Evolutionary conservation across 2,329 filamentous ascomycete species (phyloP), one percentile per base, ranked within the genome.

Genomic region (Colletotrichum gigasporum): DNA sequence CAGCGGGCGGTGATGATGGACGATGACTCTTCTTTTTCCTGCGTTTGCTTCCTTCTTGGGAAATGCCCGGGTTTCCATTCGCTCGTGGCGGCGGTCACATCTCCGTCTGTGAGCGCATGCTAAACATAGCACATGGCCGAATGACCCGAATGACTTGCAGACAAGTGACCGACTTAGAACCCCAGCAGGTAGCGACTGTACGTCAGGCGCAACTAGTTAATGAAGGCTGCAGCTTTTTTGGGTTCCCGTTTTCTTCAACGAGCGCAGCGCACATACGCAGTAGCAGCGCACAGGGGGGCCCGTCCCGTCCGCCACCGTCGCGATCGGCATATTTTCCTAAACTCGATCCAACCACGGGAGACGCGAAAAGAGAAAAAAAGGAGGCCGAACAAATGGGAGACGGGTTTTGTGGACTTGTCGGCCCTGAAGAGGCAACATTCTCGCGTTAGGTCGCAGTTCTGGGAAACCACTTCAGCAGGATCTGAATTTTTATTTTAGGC

Each of bases 241-340:
- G n/a, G n/a, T n/a, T n/a, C n/a, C n/a, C n/a, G n/a, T n/a, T n/a
- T n/a, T n/a, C n/a, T n/a, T n/a, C n/a, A n/a, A n/a, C n/a, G n/a
- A n/a, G n/a, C n/a, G n/a, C n/a, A n/a, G n/a, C n/a, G n/a, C n/a
- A n/a, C n/a, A n/a, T n/a, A n/a, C n/a, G n/a, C n/a, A n/a, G n/a
- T n/a, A n/a, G n/a, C n/a, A n/a, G n/a, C n/a, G n/a, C n/a, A n/a
- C n/a, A n/a, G n/a, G n/a, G n/a, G n/a, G 53, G 53, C 41, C 53
- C 41, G 53, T 45, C 20, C 53, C 53, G 53, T 47, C 53, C 41
- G 41, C 41, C 53, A 47, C 41, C 53, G 12, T 8, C 6, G 30
- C 7, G 42, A 26, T 51, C 47, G 47, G 32, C 47, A 51, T n/a
- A 51, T 28, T 51, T 51, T 51, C 47, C 18, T 51, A 11, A 32